phyloP scores from a whole-genome alignment of 2,329 filamentous ascomycete species.

The Westerdykella aurantiaca region DNA sequence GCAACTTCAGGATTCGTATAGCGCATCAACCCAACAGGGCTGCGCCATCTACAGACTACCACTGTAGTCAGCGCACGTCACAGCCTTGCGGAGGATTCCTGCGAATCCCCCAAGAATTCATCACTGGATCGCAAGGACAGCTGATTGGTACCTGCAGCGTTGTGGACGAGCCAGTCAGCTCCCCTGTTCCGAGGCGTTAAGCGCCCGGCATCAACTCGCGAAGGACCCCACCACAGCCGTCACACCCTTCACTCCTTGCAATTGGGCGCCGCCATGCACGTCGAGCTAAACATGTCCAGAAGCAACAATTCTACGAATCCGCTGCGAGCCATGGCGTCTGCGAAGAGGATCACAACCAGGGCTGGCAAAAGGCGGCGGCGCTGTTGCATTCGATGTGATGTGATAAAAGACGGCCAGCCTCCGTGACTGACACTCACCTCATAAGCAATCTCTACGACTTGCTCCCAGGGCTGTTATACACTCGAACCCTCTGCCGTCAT shows the following conservation, averaged over 20 bases:
- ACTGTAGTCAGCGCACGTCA: constrained; percentile 6
- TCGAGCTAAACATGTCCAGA: constrained; percentile 19
- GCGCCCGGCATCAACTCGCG: constrained; percentile 22
- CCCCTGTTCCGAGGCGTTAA: constrained; percentile 12
- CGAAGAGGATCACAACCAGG: constrained; percentile 16
- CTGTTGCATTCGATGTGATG: background rate
- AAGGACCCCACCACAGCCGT: constrained; percentile 13
- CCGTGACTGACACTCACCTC: too few relatives aligned
- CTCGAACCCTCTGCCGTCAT: too few relatives aligned
- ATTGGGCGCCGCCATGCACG: constrained; percentile 19
- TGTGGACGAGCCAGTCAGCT: constrained; percentile 5
- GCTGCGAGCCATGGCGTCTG: constrained; percentile 15
- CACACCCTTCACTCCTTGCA: constrained; percentile 13
- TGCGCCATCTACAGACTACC: background rate
- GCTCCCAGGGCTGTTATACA: too few relatives aligned
- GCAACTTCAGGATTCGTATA: too few relatives aligned
- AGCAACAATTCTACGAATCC: constrained; percentile 28
- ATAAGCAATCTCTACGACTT: too few relatives aligned
- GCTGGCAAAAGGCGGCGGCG: constrained; percentile 16
- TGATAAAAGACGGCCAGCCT: too few relatives aligned
- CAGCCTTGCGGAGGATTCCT: too few relatives aligned
- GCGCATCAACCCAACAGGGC: too few relatives aligned
- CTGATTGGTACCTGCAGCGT: constrained; percentile 20
- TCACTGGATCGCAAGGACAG: background rate
- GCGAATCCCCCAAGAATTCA: too few relatives aligned